Percentiles rank a stretch among this genome's conserved stretches.
These are phyloP conservation scores for Aspergillus felis DNA, from an alignment of 2,329 filamentous ascomycete genomes.

Conservation along the genomic window DNA sequence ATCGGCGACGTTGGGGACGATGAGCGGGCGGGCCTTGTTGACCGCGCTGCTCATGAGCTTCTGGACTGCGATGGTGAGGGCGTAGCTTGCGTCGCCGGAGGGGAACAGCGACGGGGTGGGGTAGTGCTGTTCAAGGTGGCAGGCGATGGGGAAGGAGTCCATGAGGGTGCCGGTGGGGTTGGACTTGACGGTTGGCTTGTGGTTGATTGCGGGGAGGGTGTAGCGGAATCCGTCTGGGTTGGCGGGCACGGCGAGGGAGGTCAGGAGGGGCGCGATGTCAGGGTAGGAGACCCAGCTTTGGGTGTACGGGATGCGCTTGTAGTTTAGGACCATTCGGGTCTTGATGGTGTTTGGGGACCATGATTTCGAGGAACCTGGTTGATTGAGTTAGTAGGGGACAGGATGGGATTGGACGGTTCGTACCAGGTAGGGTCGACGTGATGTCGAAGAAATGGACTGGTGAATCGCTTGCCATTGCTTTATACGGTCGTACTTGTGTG, in stretches of 20 bases:
- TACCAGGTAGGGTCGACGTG: conserved; percentile 25
- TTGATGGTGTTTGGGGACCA: conserved; percentile 28
- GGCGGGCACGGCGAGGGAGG: conserved; percentile 20
- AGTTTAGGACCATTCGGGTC: conserved; percentile 22
- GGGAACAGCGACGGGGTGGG: conserved; percentile 30
- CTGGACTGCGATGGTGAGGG: conserved; percentile 22
- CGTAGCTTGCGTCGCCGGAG: conserved; percentile 31
- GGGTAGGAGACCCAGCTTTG: conserved; percentile 26
- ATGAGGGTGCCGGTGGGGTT: conserved; percentile 27
- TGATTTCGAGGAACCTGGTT: conserved; percentile 25
- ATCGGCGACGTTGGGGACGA: conserved; percentile 21
- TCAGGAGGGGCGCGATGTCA: conserved; percentile 26
- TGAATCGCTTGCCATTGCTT: conserved; percentile 16
- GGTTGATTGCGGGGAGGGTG: conserved; percentile 33
- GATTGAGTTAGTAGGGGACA: not conserved
- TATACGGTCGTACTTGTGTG: not conserved
- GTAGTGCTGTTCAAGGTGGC: conserved; percentile 28
- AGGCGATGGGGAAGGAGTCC: conserved; percentile 32
- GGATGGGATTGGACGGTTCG: not conserved
- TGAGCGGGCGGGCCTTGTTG: conserved; percentile 2
- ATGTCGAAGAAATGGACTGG: conserved; percentile 36
- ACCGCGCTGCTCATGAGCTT: conserved; percentile 9
- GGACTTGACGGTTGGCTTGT: conserved; percentile 20
- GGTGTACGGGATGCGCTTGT: conserved; percentile 24
- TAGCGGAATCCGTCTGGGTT: conserved; percentile 15